These are phyloP conservation scores for Colletotrichum acutatum DNA, from an alignment of 2,329 filamentous ascomycete genomes.

Conservation along the genomic window DNA sequence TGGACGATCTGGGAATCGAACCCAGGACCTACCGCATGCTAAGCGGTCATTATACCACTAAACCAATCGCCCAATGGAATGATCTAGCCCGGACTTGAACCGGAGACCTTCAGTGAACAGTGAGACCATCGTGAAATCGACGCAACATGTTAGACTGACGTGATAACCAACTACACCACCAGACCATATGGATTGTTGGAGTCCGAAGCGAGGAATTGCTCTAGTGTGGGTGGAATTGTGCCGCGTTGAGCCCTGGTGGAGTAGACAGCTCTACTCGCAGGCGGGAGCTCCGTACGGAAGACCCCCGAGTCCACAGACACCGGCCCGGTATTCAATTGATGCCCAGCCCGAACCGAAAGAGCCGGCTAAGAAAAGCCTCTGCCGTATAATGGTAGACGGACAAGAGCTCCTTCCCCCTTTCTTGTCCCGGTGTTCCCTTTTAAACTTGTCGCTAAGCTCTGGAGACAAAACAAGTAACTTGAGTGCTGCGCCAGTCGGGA, in stretches of 20 bases:
- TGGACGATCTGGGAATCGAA: constrained; percentile 35
- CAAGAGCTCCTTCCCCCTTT: background rate
- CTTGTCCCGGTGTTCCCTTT: background rate
- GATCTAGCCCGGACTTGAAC: constrained; percentile 36
- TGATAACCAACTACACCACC: constrained; percentile 57
- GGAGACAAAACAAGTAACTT: too few species aligned
- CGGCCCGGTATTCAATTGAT: background rate
- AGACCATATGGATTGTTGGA: constrained; percentile 1
- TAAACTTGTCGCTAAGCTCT: background rate
- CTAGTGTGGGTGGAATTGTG: background rate
- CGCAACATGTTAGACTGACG: constrained; percentile 54
- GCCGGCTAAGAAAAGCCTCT: background rate
- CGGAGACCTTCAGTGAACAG: constrained; percentile 33
- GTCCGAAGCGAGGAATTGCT: accelerated
- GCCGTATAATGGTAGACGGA: background rate
- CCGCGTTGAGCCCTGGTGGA: background rate
- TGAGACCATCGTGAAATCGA: background rate
- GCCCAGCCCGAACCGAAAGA: background rate
- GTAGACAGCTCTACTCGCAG: background rate
- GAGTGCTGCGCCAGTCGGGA: too few species aligned
- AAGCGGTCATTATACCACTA: constrained; percentile 36
- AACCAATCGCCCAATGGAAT: constrained; percentile 22
- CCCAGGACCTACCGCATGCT: constrained; percentile 35
- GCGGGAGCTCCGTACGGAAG: background rate
- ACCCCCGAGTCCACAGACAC: background rate